Evolutionary conservation across 768 basidiomycete species (phyloP).

Genomic region (Russula abietina): DNA sequence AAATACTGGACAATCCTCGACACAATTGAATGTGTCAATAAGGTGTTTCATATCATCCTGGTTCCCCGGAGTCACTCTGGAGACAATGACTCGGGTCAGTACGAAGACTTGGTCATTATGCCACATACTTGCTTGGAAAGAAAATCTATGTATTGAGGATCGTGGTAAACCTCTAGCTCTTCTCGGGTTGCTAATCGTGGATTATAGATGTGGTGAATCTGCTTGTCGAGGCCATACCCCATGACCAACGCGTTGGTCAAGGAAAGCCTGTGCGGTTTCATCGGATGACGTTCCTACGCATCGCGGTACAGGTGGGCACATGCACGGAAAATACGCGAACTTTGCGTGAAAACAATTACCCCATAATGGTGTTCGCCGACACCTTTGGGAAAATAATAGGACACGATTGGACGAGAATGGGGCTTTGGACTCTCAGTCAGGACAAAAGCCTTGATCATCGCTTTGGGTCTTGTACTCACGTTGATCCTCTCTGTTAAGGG

Average conservation of each 20-base stretch:
- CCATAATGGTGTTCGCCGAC: slow-evolving; percentile 97
- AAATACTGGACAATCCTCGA: slow-evolving; percentile 97
- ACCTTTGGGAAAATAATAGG: slow-evolving; percentile 92
- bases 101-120: slow-evolving; percentile 1
- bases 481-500: slow-evolving; percentile 76
- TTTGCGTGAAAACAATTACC: slow-evolving; percentile 38
- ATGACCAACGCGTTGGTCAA: slow-evolving; percentile 93
- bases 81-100: neutral
- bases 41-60: slow-evolving; percentile 62
- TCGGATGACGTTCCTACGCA: slow-evolving; percentile 88
- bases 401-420: slow-evolving; percentile 85
- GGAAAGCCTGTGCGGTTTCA: slow-evolving; percentile 97
- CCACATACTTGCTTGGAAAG: slow-evolving; percentile 67
- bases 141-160: slow-evolving; percentile 93
- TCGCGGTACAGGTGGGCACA: slow-evolving; percentile 12
- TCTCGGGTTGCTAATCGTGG: slow-evolving; percentile 83
- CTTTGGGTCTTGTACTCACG: slow-evolving; percentile 39
- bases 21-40: slow-evolving; percentile 87
- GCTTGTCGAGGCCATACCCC: slow-evolving; percentile 93
- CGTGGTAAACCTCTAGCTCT: slow-evolving; percentile 89
- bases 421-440: slow-evolving; percentile 36
- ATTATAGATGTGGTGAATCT: slow-evolving; percentile 87
- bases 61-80: slow-evolving; percentile 78
- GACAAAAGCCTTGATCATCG: neutral
- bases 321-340: neutral